A percentile compares a stretch with the other conserved stretches of the same genome.
phyloP scores from a whole-genome alignment of 2,329 filamentous ascomycete genomes.

The Hymenoscyphus fructigenus region DNA sequence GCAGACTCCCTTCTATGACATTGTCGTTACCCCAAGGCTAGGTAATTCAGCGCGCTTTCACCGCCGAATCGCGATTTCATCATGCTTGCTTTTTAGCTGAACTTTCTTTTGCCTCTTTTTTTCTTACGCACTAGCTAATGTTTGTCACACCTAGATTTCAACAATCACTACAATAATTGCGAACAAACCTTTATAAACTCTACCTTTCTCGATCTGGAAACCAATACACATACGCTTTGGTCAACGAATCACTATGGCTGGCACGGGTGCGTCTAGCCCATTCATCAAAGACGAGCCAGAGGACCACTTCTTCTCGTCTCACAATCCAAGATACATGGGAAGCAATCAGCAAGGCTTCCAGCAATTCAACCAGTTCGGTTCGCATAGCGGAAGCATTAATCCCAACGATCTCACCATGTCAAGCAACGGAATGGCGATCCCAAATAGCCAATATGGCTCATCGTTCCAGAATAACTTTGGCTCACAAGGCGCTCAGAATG shows the following conservation, averaged over 20 bases:
- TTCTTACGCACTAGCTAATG: conserved; percentile 30
- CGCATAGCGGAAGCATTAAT: conserved; percentile 63
- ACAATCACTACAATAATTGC: conserved; percentile 21
- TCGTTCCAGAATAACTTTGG: conserved; percentile 63
- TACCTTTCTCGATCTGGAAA: conserved; percentile 6
- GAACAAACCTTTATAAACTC: conserved; percentile 22
- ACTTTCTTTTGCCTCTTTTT: conserved; percentile 23
- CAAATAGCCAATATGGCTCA: conserved; percentile 49
- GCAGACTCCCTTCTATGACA: neutral
- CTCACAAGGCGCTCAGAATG: conserved; percentile 50
- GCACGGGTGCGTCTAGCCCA: conserved; percentile 45
- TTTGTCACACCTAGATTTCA: conserved; percentile 32
- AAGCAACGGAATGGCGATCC: conserved; percentile 48
- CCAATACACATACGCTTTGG: conserved; percentile 14
- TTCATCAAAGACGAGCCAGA: conserved; percentile 70
- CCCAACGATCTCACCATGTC: conserved; percentile 81
- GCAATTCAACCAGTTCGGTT: conserved; percentile 42
- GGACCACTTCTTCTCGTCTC: conserved; percentile 52
- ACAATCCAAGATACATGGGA: conserved; percentile 35
- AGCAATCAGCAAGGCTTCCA: conserved; percentile 39
- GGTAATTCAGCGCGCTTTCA: neutral
- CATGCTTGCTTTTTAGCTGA: conserved; percentile 6
- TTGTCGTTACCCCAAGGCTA: neutral
- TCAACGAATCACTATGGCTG: conserved; percentile 35
- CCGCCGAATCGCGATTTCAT: neutral